Evolutionary conservation across 2,329 filamentous ascomycete genomes (phyloP), one percentile per base, ranked within the genome.

Genomic region (Fusarium sp.): DNA sequence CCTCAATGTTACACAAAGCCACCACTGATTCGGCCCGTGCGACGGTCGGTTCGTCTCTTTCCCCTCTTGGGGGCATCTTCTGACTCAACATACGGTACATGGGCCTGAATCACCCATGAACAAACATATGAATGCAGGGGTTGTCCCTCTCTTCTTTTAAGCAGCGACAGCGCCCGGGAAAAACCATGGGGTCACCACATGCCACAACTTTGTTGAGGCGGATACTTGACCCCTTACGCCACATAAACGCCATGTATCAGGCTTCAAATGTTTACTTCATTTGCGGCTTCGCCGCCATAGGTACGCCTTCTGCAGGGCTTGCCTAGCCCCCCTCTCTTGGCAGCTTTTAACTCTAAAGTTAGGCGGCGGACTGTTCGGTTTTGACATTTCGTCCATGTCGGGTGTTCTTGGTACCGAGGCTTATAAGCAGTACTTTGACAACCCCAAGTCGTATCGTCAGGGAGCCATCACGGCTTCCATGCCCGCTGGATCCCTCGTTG

Each of bases 351-450:
- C 27, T 13, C 48, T 4, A 4, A 35, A 31, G n/a, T 5, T 41
- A 8, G 92, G 92, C 75, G 92, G 92, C 80, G 90, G 89, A 27
- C 85, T 95, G 29, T 95, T 95, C 78, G 94, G 93, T 76, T 95
- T 95, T 80, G 93, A 95, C 83, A 94, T 95, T 77, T 90, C 89
- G 65, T 93, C 91, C 50, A 94, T 95, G 92, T 91, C 89, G 41
- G 90, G 89, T 54, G 89, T 91, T 27, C 85, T 95, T 41, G 91
- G 90, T 33, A 93, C 91, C 0, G 82, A 90, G 66, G 88, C 91
- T 56, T 95, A 95, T 81, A 91, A 90, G 76, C 90, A 89, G 77
- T 95, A 93, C 82, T 95, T 95, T 83, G 85, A 90, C 76, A 88
- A 94, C 64, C 88, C 88, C 4, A 80, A 81, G 20, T 87, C 86